Conservation (phyloP, 2,329 filamentous ascomycete genomes). For the Dactylellina leptospora region DNA sequence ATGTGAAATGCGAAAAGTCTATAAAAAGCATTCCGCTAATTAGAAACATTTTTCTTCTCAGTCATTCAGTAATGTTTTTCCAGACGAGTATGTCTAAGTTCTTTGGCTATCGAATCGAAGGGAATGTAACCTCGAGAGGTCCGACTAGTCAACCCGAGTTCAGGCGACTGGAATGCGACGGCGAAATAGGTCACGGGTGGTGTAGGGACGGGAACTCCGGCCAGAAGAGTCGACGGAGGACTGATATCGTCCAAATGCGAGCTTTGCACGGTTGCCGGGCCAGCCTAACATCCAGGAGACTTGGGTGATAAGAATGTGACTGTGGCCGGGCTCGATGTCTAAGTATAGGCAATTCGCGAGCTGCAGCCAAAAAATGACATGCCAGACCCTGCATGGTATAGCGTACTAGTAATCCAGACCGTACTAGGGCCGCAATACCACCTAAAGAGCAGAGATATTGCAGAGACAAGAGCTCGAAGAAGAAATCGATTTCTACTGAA, state of each 20-base stretch:
- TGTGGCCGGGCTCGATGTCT: slow-evolving; percentile 25
- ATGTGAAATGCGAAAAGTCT: slow-evolving; percentile 36
- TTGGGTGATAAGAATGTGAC: slow-evolving; percentile 44
- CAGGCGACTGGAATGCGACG: slow-evolving; percentile 23
- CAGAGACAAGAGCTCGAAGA: slow-evolving; percentile 17
- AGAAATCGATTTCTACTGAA: slow-evolving; percentile 11
- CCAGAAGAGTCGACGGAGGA: background rate
- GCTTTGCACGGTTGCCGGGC: too few species aligned
- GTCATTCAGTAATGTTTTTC: background rate
- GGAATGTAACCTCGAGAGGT: slow-evolving; percentile 33
- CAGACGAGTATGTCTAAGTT: slow-evolving; percentile 10
- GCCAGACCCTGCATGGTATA: slow-evolving; percentile 48
- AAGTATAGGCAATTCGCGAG: slow-evolving; percentile 43
- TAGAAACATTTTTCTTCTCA: slow-evolving; percentile 18
- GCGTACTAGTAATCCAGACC: slow-evolving; percentile 37
- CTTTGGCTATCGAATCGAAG: background rate
- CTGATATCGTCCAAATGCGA: slow-evolving; percentile 6
- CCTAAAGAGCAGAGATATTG: slow-evolving; percentile 30
- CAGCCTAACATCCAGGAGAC: too few species aligned
- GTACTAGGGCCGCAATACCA: slow-evolving; percentile 30
- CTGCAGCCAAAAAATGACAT: slow-evolving; percentile 11
- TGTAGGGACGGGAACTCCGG: slow-evolving; percentile 32
- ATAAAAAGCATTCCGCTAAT: slow-evolving; percentile 42
- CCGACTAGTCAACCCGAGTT: slow-evolving; percentile 16
- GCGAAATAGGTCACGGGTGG: slow-evolving; percentile 29